Conservation (phyloP, 805 yeast species). For the Kodamaea lidongshanica region DNA sequence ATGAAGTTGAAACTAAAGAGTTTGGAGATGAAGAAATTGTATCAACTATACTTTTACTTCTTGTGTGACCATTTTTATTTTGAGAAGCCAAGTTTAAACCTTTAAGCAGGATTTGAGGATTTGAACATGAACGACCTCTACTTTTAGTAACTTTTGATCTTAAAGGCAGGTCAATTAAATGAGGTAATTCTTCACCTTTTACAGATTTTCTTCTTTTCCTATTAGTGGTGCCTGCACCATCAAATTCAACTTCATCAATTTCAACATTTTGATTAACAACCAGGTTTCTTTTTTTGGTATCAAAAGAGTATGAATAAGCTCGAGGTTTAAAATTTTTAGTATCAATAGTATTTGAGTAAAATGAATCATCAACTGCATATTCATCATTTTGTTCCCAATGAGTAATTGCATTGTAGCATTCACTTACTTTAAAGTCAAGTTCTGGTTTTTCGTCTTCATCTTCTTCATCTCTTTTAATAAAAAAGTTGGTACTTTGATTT, state of each 20-base stretch:
- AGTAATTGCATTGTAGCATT: constrained; percentile 34
- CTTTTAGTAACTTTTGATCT: constrained; percentile 5
- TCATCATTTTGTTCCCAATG: constrained; percentile 21
- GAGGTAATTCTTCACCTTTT: constrained; percentile 6
- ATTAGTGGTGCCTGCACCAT: not conserved
- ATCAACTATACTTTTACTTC: too few relatives aligned
- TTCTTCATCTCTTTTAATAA: not conserved
- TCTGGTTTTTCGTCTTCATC: constrained; percentile 11
- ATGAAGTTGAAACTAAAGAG: too few relatives aligned
- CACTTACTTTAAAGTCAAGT: constrained; percentile 25
- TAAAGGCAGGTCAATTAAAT: constrained; percentile 3
- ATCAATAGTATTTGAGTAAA: not conserved
- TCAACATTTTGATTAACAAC: constrained; percentile 2
- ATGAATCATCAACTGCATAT: constrained; percentile 6
- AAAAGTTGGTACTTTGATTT: too few relatives aligned
- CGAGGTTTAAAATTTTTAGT: constrained; percentile 3
- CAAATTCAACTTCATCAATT: not conserved
- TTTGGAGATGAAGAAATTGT: too few relatives aligned
- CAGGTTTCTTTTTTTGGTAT: constrained; percentile 9
- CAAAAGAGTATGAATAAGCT: constrained; percentile 18
- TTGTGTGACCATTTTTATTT: too few relatives aligned
- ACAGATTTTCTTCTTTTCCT: constrained; percentile 12
- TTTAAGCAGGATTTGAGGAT: constrained; percentile 6
- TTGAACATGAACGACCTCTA: constrained; percentile 6
- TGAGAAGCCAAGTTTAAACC: too few relatives aligned